Evolutionary conservation across 495 filamentous ascomycete genomes (phyloP).

Genomic region (Parmelia sp.): DNA sequence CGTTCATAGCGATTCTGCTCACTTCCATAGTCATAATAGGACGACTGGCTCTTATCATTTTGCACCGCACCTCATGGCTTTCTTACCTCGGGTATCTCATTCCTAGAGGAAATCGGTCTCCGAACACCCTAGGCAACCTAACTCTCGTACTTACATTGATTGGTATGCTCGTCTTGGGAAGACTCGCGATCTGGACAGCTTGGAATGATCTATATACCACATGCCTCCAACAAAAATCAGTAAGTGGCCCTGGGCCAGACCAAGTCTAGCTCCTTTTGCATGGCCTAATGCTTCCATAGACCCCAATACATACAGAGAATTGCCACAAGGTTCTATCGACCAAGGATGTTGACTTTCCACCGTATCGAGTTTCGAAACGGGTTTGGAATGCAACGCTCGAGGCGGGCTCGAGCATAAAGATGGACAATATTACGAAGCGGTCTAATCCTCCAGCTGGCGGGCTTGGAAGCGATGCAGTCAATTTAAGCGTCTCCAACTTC

Average conservation of each 20-base stretch:
- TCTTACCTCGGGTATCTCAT: neutral
- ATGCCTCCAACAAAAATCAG: neutral
- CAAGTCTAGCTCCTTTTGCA: neutral
- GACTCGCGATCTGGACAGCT: slow-evolving; percentile 10
- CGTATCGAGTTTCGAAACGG: slow-evolving; percentile 5
- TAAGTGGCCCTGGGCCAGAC: neutral
- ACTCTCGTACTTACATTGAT: slow-evolving; percentile 12
- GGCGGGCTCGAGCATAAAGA: neutral
- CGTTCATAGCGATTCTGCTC: neutral
- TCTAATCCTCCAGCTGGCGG: neutral
- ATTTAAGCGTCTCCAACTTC: neutral
- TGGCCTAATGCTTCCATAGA: neutral
- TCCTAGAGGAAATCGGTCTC: neutral
- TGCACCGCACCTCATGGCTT: slow-evolving; percentile 3
- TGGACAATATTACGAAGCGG: neutral
- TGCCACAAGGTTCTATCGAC: slow-evolving; percentile 2
- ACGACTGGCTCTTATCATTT: neutral
- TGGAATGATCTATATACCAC: neutral
- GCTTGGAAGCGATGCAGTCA: neutral
- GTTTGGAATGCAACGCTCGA: neutral
- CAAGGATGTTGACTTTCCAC: neutral
- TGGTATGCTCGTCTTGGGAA: slow-evolving; percentile 15
- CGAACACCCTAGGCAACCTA: slow-evolving; percentile 1
- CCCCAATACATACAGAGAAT: neutral
- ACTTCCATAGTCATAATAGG: slow-evolving; percentile 3